phyloP scores from a whole-genome alignment of 1,139 yeast species.

The Candida albicans region DNA sequence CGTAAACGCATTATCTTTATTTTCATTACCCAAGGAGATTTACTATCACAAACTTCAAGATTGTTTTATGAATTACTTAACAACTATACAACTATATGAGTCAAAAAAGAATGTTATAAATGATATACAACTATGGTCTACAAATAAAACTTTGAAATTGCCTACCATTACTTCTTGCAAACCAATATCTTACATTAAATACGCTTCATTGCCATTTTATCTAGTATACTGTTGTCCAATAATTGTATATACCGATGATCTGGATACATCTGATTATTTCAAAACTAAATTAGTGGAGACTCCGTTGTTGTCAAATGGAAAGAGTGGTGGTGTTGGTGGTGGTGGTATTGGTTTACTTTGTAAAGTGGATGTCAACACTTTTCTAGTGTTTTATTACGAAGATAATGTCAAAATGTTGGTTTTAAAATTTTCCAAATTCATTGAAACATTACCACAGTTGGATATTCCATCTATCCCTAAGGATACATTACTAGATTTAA shows the following conservation, averaged over 20 bases:
- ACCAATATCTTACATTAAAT: slow-evolving; percentile 17
- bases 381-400: slow-evolving; percentile 22
- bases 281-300: slow-evolving; percentile 19
- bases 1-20: too few species aligned
- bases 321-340: slow-evolving; percentile 7
- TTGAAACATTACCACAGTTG: slow-evolving; percentile 3
- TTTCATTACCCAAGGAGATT: too few species aligned
- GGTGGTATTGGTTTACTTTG: slow-evolving; percentile 20
- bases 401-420: slow-evolving; percentile 18
- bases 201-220: slow-evolving; percentile 30
- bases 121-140: slow-evolving; percentile 32
- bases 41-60: background rate
- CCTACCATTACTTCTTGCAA: slow-evolving; percentile 10
- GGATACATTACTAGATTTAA: slow-evolving; percentile 8
- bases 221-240: slow-evolving; percentile 26
- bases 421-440: slow-evolving; percentile 17
- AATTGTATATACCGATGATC: slow-evolving; percentile 27
- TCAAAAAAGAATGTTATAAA: slow-evolving; percentile 9
- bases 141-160: slow-evolving; percentile 10
- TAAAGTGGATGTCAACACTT: slow-evolving; percentile 15
- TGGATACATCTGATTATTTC: slow-evolving; percentile 27
- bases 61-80: slow-evolving; percentile 15
- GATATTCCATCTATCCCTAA: background rate
- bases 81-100: slow-evolving; percentile 16
- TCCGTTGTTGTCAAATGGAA: slow-evolving; percentile 8